Evolutionary conservation across 495 filamentous ascomycete genomes (phyloP), one percentile per base, ranked within the genome.

Genomic region (Lasiosphaeris hirsuta): DNA sequence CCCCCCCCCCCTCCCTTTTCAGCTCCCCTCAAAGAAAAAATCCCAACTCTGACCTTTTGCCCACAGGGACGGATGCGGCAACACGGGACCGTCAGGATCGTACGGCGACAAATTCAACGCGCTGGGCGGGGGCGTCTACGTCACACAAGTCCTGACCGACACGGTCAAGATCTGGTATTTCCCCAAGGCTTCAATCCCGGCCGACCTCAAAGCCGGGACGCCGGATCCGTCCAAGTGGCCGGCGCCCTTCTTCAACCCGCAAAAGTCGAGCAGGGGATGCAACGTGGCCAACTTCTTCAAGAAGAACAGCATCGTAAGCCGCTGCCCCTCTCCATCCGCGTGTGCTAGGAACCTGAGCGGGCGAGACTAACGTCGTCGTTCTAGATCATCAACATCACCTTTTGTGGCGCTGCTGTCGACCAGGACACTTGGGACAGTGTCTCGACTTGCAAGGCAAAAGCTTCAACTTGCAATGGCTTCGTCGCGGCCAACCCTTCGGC

Each of bases 81-180:
- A 57, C 57, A 75, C 66, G 68, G 73, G 56, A 61, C 73, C 59
- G 7, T 72, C 76, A 14, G 68, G 75, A 45, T 77, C 67, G 45
- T 89, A 83, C 45, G 89, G 87, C 23, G 70, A 75, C 33, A 78
- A 77, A 0, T 92, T 94, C 78, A 94, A 94, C 71, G 56, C 60
- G 18, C 73, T 76, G 8, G 80, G 82, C 1, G 90, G 90, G 39
- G 90, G 89, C 49, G 78, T 92, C 1, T 92, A 88, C 60, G 86
- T 86, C 0, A 84, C 86, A 59, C 78, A 90, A 56, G 89, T 86
- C 84, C 86, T 76, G n/a, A 72, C 73, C 7, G 57, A 76, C 1
- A 77, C 67, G 35, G 84, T 94, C 67, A 82, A 82, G 61, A 80
- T 94, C 58, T 92, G 82, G 80, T 88, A 84, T 76, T 91, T 89